Base-by-base conservation (phyloP, 179 eudicot species). In the Carnegiea gigantea region DNA sequence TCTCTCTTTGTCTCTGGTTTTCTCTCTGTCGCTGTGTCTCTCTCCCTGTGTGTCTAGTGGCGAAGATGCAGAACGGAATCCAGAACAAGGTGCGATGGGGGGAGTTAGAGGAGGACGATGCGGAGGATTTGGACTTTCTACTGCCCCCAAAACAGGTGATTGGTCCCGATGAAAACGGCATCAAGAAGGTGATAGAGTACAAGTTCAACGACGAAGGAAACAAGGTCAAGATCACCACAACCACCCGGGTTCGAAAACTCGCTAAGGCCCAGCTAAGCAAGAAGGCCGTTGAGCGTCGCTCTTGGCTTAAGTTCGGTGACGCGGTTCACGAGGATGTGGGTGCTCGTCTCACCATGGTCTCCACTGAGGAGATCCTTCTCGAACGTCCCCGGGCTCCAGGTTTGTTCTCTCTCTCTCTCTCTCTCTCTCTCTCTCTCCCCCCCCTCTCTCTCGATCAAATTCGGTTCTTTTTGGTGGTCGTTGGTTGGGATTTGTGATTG, bases 301-400 rank as follows among this genome's bases (percentile, higher is more conserved):
- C 92, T 0, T 93, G 98, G 98, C 49, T 84, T 28, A 93, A 93
- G 83, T 93, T 93, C 75, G 96, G 98, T 13, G 98, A 92, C 36
- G 96, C 96, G 7, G 89, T 91, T 48, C 84, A 85, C 18, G 97
- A 92, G 78, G 97, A 93, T 51, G 90, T 84, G 11, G 93, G 93
- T 20, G 82, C 84, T 62, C 81, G 90, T 8, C 89, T 92, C 20
- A 93, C 96, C 51, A 88, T 90, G 89, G 92, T 93, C 24, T 89
- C 96, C 26, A 93, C 93, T 21, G 95, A 93, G 65, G 95, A 92
- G 85, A 92, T 93, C 72, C 15, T 77, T 43, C 90, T 93, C 18
- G 95, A 90, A 73, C 89, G 93, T 7, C 95, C 97, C 51, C 75
- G 84, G 4, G 86, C 92, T 48, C 91, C 90, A 11, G 94, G 97